Evolutionary conservation across 2,329 filamentous ascomycete genomes (phyloP).

Genomic region (Fusarium decemcellulare): DNA sequence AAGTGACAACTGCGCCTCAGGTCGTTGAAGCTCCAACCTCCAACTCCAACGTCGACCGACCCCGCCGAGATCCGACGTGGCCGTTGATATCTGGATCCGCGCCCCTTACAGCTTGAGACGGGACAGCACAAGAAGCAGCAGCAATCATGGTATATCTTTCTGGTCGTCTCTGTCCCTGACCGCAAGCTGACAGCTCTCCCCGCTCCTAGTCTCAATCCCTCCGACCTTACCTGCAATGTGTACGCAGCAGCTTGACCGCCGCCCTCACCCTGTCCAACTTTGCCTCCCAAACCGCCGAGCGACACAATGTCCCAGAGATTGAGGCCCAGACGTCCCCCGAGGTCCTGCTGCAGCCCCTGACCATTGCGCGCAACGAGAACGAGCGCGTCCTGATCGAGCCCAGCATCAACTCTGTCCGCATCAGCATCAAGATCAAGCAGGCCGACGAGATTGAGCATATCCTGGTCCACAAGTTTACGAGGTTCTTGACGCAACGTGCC

Average conservation of each 20-base stretch:
- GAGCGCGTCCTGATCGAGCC: constrained; percentile 97
- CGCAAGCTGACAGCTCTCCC: constrained; percentile 38
- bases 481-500: constrained; percentile 85
- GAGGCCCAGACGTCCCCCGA: constrained; percentile 95
- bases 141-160: constrained; percentile 38
- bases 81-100: constrained; percentile 32
- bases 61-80: constrained; percentile 42
- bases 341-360: constrained; percentile 91
- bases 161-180: neutral
- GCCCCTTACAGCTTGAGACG: constrained; percentile 10
- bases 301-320: constrained; percentile 98
- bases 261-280: constrained; percentile 94
- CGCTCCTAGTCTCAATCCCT: constrained; percentile 87
- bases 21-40: constrained; percentile 45
- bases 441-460: constrained; percentile 99
- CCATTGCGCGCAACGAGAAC: constrained; percentile 94
- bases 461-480: constrained; percentile 97
- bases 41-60: constrained; percentile 44
- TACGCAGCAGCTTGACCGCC: constrained; percentile 93
- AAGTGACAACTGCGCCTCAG: constrained; percentile 41
- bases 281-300: constrained; percentile 94
- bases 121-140: constrained; percentile 21
- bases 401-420: constrained; percentile 95
- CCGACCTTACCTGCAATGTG: constrained; percentile 95
- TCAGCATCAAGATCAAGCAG: constrained; percentile 99